Conservation (phyloP, 140 eudicot species). For the Cichorium intybus region DNA sequence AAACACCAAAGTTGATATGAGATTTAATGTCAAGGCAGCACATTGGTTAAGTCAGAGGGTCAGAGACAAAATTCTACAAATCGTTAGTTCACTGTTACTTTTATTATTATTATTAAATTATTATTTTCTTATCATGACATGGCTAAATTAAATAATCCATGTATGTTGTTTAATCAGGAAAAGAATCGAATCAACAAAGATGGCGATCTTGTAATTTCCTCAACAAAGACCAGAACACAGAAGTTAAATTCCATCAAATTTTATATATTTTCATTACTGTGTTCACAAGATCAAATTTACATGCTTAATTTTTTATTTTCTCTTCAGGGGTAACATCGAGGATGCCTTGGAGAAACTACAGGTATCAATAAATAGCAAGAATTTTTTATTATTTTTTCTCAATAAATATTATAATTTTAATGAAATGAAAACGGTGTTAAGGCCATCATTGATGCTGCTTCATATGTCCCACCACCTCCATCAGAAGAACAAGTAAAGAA, state of each 20-base stretch:
- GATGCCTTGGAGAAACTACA: slow-evolving; percentile 84
- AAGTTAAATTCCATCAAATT: slow-evolving; percentile 42
- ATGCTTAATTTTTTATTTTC: background rate
- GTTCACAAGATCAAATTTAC: slow-evolving; percentile 19
- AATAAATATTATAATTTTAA: background rate
- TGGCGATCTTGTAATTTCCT: slow-evolving; percentile 86
- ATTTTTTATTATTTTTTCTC: background rate
- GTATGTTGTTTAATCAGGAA: slow-evolving; percentile 49
- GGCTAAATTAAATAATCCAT: too few species aligned
- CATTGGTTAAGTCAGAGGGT: slow-evolving; percentile 77
- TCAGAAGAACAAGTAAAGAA: slow-evolving; percentile 73
- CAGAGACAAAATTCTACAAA: slow-evolving; percentile 73
- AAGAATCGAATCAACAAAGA: slow-evolving; percentile 90
- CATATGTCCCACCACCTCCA: slow-evolving; percentile 93
- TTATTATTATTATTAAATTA: background rate
- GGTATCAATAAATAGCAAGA: slow-evolving; percentile 41
- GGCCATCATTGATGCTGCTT: slow-evolving; percentile 94
- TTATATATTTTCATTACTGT: background rate
- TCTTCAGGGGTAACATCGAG: slow-evolving; percentile 74
- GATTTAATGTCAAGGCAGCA: slow-evolving; percentile 75
- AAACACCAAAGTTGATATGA: slow-evolving; percentile 96
- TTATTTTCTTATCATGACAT: too few species aligned
- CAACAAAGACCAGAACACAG: slow-evolving; percentile 82
- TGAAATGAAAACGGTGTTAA: slow-evolving; percentile 26
- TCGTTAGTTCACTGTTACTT: slow-evolving; percentile 46